Evolutionary conservation across 495 filamentous ascomycete species (phyloP).

Genomic region (Penicillium bovifimosum): DNA sequence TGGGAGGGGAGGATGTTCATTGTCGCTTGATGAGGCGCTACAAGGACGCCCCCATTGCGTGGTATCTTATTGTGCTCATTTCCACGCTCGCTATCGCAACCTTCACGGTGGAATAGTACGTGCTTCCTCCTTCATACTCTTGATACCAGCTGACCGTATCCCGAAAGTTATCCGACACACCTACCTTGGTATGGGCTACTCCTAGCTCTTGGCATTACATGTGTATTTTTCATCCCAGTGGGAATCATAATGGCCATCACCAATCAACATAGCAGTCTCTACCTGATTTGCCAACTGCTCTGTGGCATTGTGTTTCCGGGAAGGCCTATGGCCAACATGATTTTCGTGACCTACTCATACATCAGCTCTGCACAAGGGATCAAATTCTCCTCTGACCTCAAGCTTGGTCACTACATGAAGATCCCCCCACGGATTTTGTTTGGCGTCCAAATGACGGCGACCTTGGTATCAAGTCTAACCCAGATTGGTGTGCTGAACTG

Average conservation of each 20-base stretch:
- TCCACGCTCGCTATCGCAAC: conserved; percentile 25
- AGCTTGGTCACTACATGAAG: conserved; percentile 91
- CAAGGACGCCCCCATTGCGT: conserved; percentile 59
- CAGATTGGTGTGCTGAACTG: conserved; percentile 82
- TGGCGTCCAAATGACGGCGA: conserved; percentile 73
- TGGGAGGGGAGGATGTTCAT: conserved; percentile 52
- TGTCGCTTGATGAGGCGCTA: conserved; percentile 55
- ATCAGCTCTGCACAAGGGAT: conserved; percentile 50
- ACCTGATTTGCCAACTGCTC: conserved; percentile 71
- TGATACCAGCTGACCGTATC: not conserved
- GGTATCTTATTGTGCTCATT: conserved; percentile 55
- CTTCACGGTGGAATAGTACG: conserved; percentile 27
- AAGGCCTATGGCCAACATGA: conserved; percentile 83
- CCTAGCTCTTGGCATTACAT: conserved; percentile 60
- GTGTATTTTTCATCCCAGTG: conserved; percentile 73
- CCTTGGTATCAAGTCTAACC: conserved; percentile 68
- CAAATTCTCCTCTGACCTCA: conserved; percentile 44
- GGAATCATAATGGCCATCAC: conserved; percentile 87
- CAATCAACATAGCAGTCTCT: conserved; percentile 74
- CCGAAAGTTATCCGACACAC: conserved; percentile 51
- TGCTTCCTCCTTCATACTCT: conserved; percentile 35
- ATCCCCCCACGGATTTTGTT: conserved; percentile 76
- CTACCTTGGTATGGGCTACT: conserved; percentile 79
- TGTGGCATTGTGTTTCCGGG: conserved; percentile 74
- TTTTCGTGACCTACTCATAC: conserved; percentile 77